Base-by-base conservation (phyloP, 306 rosid genomes). In the Pterocarpus santalinus region DNA sequence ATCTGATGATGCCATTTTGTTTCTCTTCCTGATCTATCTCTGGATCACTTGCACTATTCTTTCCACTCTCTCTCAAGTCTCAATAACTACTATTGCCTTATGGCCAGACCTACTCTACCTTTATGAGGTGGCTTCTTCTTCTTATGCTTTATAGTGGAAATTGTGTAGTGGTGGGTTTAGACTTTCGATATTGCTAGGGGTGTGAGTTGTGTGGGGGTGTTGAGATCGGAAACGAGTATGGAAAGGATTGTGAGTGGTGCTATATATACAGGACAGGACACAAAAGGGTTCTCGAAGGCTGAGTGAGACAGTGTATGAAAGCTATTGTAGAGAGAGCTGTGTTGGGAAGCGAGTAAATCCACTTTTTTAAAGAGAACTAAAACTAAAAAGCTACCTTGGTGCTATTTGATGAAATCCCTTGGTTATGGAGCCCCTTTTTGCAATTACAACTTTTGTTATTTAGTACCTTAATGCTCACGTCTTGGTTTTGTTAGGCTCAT, bases 291-390 rank as follows among this genome's bases (percentile, higher is more conserved):
- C 88, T 92, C 87, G 85, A 88, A 87, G 90, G 82, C 46, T 81
- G 90, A 43, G 84, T 72, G 82, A 86, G 77, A 51, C 82, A 65
- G 69, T 83, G 72, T 78, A 22, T 88, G 91, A 91, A 84, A 88
- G 91, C 77, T 83, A 86, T 86, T 89, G 84, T 83, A 65, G 88
- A 84, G 88, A 79, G 22, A 53, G 84, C 44, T 72, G 76, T 85
- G 84, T 83, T 46, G 94, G 91, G 89, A 89, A 87, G 52, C 73
- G 90, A 81, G 97, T 74, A 60, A 84, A 83, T 76, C 73, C 74
- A 22, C 83, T 86, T 87, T 88, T 89, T 83, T 73, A 82, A 28
- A 69, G 39, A 74, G 39, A 38, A 76, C 73, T 17, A 35, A 72
- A 85, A 76, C 4, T 41, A 38, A 69, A 62, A 16, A 43, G 34